Conservation (phyloP, 192 early-diverging fungal species). For the Linderina pennispora region DNA sequence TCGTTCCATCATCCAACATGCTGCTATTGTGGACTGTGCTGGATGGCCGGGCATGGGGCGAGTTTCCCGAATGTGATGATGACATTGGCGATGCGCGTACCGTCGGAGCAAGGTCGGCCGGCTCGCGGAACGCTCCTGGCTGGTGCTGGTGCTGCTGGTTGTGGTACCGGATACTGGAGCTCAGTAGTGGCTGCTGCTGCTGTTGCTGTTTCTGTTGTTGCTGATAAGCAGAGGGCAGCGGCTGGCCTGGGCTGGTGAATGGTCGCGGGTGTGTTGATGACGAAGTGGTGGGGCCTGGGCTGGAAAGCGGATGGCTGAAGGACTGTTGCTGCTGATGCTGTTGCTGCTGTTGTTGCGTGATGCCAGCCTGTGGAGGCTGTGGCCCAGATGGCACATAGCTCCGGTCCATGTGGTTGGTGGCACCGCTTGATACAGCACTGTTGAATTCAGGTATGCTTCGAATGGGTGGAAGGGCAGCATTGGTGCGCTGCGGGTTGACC, state of each 20-base stretch:
- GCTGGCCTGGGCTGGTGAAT: neutral
- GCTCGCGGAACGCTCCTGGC: too few relatives aligned
- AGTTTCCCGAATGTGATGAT: neutral
- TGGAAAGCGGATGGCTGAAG: too few relatives aligned
- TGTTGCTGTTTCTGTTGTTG: neutral
- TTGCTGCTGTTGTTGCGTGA: neutral
- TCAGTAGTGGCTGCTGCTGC: neutral
- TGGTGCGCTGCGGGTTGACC: neutral
- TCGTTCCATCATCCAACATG: neutral
- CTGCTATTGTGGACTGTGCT: neutral
- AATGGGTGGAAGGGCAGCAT: conserved; percentile 23
- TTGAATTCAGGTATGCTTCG: conserved; percentile 18
- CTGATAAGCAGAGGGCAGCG: neutral
- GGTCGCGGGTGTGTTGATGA: neutral
- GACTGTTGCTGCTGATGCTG: neutral
- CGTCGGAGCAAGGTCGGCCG: too few relatives aligned
- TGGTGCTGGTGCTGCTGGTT: too few relatives aligned
- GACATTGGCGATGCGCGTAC: neutral
- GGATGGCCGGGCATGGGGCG: neutral
- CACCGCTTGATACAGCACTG: neutral
- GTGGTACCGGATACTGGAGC: too few relatives aligned
- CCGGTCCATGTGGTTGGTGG: too few relatives aligned
- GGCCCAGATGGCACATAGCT: neutral
- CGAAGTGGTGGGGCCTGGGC: neutral
- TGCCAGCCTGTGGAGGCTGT: neutral